These are phyloP conservation scores for Sclerotinia minor DNA, from an alignment of 2,329 filamentous ascomycete genomes.

Conservation along the genomic window DNA sequence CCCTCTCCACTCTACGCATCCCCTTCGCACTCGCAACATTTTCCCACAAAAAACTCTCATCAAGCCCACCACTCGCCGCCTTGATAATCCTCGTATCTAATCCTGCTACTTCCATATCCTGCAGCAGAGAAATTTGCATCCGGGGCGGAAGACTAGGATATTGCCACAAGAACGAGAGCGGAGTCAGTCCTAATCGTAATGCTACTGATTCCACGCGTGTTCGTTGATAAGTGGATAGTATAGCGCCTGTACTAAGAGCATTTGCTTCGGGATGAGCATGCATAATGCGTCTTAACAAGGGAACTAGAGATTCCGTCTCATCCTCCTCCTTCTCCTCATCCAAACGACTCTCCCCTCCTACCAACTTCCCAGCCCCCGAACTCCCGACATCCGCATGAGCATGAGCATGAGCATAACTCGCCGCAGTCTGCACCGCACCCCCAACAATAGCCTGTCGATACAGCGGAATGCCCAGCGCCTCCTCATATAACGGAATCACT, in stretches of 20 bases:
- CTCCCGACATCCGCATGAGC: slow-evolving; percentile 28
- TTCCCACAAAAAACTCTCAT: slow-evolving; percentile 77
- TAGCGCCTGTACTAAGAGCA: slow-evolving; percentile 86
- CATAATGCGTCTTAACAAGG: slow-evolving; percentile 69
- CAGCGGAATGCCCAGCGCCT: slow-evolving; percentile 76
- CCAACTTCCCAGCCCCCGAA: slow-evolving; percentile 28
- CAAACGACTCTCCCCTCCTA: slow-evolving; percentile 13
- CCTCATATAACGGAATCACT: slow-evolving; percentile 79
- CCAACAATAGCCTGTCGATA: slow-evolving; percentile 79
- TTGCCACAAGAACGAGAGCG: slow-evolving; percentile 90
- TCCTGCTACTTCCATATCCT: slow-evolving; percentile 76
- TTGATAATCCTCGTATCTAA: slow-evolving; percentile 93
- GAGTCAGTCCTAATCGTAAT: slow-evolving; percentile 74
- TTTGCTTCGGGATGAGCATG: slow-evolving; percentile 74
- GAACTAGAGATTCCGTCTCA: slow-evolving; percentile 85
- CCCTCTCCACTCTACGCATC: slow-evolving; percentile 50
- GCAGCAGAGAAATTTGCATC: slow-evolving; percentile 57
- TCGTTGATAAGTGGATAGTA: slow-evolving; percentile 92
- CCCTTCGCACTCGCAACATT: slow-evolving; percentile 64
- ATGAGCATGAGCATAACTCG: slow-evolving; percentile 69
- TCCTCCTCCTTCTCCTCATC: slow-evolving; percentile 76
- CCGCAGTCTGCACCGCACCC: slow-evolving; percentile 65
- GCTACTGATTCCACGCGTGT: slow-evolving; percentile 94
- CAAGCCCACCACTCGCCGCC: slow-evolving; percentile 85
- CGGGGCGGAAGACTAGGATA: slow-evolving; percentile 69